A percentile compares a stretch with the other conserved stretches of the same genome.
Conservation (phyloP, 306 rosid species). For the Morella rubra region DNA sequence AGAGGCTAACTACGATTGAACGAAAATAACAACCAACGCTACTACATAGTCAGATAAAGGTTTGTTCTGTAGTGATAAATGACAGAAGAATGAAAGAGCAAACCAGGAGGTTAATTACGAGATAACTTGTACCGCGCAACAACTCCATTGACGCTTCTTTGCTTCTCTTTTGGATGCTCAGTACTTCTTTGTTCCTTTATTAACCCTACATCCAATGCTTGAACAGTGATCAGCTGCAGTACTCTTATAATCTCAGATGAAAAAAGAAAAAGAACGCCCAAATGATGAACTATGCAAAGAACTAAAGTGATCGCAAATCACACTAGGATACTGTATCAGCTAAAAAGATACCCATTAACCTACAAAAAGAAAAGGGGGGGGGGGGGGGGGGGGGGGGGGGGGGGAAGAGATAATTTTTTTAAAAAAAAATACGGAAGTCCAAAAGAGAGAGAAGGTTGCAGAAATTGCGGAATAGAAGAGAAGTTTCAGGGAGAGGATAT, state of each 20-base stretch:
- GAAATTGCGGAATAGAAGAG: slow-evolving; percentile 46
- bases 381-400: too few species aligned
- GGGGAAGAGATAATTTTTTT: too few species aligned
- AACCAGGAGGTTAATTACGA: neutral
- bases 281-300: neutral
- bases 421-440: neutral
- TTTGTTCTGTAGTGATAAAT: neutral
- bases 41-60: neutral
- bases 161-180: neutral
- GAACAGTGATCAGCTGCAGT: slow-evolving; percentile 16
- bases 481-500: slow-evolving; percentile 28
- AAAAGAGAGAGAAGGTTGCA: slow-evolving; percentile 21
- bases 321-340: neutral
- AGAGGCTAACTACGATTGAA: neutral
- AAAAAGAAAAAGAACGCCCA: slow-evolving; percentile 2
- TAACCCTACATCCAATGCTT: slow-evolving; percentile 30
- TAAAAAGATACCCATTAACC: neutral
- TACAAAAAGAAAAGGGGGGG: neutral
- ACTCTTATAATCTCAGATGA: neutral
- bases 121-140: neutral
- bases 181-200: neutral
- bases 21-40: neutral
- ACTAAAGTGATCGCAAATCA: neutral
- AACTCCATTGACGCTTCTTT: slow-evolving; percentile 5
- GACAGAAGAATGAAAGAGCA: neutral